Base-by-base conservation (phyloP, 306 rosid genomes). In the Castanospermum australe region DNA sequence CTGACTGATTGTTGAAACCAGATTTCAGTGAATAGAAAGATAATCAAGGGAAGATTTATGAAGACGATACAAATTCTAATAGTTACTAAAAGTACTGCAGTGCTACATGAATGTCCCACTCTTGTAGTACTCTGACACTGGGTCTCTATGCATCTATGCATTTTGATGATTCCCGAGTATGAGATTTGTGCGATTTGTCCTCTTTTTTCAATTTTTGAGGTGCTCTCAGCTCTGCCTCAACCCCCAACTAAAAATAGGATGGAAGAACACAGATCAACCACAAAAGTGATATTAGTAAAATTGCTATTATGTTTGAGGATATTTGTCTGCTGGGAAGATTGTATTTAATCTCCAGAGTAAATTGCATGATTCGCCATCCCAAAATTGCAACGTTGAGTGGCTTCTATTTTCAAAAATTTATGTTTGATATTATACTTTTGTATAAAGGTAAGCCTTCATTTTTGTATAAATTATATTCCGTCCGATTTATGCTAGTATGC, bases 1-100 rank as follows among this genome's bases (percentile, higher is more conserved):
- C 67, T 35, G 72, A 63, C 45, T 82, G 79, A 82, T 74, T 57
- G 22, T 64, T 72, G 66, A 41, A 62, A 54, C 62, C 59, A 39
- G 52, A 54, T 64, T 54, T 55, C 20, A 13, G 50, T 68, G 47
- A 77, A 81, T 56, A 47, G 65, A 20, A 22, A 56, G 80, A 80
- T 54, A 47, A 66, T 77, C 76, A 36, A 42, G 10, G 32, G 24
- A 62, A 8, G 74, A 79, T 47, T 74, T 35, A 35, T 52, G 17
- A 12, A 33, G 42, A 73, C 38, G 72, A 71, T 75, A 52, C 56
- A 36, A 18, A 14, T 57, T 52, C 67, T 50, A 42, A 30, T 69
- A n/a, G 48, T 18, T 45, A 61, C 82, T 72, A 38, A 42, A 72
- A 74, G 67, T 30, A 55, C 64, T 65, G 86, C 12, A 2, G 12